Conservation (phyloP, 768 basidiomycete genomes). For the Grammothele lineata region DNA sequence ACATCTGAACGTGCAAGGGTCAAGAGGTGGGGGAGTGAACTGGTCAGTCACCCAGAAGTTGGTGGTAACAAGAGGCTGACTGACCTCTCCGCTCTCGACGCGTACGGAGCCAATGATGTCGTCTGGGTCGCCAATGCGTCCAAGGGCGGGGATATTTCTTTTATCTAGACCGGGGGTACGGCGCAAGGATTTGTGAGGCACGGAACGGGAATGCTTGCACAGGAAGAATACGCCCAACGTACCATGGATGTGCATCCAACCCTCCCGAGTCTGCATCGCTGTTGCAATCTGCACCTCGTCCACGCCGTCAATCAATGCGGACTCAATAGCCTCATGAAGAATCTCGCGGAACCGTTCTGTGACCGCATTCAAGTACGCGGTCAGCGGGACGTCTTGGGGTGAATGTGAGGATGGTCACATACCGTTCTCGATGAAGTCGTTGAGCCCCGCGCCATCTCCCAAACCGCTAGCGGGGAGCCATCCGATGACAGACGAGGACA, state of each 20-base stretch:
- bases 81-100: conserved; percentile 64
- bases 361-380: background rate
- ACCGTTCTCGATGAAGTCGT: conserved; percentile 75
- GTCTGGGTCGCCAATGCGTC: conserved; percentile 77
- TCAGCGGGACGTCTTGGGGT: too few species aligned
- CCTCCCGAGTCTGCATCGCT: conserved; percentile 60
- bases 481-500: conserved; percentile 57
- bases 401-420: conserved; percentile 20
- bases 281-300: conserved; percentile 66
- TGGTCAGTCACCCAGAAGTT: background rate
- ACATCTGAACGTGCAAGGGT: conserved; percentile 39
- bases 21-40: background rate
- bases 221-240: too few species aligned
- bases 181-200: background rate
- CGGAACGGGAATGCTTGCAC: background rate
- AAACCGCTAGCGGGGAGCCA: conserved; percentile 56
- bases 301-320: conserved; percentile 39
- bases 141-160: conserved; percentile 70
- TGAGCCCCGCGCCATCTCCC: conserved; percentile 47
- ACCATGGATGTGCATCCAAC: conserved; percentile 89
- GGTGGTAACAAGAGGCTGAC: conserved; percentile 11
- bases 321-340: conserved; percentile 56
- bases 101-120: conserved; percentile 78
- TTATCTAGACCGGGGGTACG: conserved; percentile 43
- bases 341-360: conserved; percentile 56